Conservation (phyloP, 2,329 filamentous ascomycete species). For the Penicillium palitans region DNA sequence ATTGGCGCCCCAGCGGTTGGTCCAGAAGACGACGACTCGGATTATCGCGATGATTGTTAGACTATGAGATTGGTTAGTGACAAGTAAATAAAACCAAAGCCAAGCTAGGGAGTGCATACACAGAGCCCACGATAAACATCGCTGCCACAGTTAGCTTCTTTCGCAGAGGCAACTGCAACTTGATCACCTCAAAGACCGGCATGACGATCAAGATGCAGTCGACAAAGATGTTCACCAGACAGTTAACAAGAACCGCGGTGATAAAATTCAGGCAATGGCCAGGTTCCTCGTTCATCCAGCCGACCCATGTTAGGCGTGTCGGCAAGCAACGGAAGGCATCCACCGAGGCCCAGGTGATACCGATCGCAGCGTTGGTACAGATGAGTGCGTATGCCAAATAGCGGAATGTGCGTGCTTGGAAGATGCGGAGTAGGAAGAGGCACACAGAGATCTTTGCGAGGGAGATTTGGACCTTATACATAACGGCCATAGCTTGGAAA, state of each 20-base stretch:
- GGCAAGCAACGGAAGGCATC: constrained; percentile 23
- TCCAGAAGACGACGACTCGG: constrained; percentile 30
- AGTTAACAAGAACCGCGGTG: constrained; percentile 19
- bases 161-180: constrained; percentile 19
- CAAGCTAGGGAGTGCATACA: constrained; percentile 1
- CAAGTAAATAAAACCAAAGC: neutral
- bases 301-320: constrained; percentile 19
- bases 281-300: constrained; percentile 19
- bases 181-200: constrained; percentile 23
- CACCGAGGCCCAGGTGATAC: constrained; percentile 20
- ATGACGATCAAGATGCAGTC: constrained; percentile 19
- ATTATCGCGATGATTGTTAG: constrained; percentile 29
- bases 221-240: constrained; percentile 25
- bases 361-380: constrained; percentile 18
- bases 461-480: constrained; percentile 24
- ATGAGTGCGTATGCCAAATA: constrained; percentile 22
- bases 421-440: constrained; percentile 26
- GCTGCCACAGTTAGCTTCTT: constrained; percentile 21
- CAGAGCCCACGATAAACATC: constrained; percentile 22
- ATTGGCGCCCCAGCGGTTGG: constrained; percentile 25
- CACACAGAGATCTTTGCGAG: constrained; percentile 21
- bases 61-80: constrained; percentile 10
- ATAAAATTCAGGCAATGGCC: constrained; percentile 25
- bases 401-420: constrained; percentile 20
- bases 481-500: constrained; percentile 20